Evolutionary conservation across 495 filamentous ascomycete species (phyloP), one percentile per base, ranked within the genome.

Genomic region (Tuber calosporum): DNA sequence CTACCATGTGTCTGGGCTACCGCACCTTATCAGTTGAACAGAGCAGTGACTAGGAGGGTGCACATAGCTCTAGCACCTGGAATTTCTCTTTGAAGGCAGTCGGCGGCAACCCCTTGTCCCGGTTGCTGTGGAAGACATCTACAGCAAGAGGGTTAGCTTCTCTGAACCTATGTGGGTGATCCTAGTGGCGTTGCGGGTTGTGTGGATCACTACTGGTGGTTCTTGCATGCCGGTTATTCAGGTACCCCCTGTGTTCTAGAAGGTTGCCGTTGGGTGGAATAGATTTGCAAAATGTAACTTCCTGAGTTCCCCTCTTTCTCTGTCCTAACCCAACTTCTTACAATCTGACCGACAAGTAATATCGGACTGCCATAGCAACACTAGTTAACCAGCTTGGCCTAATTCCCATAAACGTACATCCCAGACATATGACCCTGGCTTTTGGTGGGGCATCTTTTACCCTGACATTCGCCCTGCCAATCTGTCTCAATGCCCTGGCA

Each of bases 41-140:
- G 41, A 71, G 73, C 2, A 38, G 43, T 9, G 73, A 77, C 19
- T 80, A 70, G 77, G 53, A 69, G n/a, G 76, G 78, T 26, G 77
- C 78, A 1, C 26, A 20, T 20, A 36, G 58, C 20, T 19, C 67
- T 6, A 40, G 67, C 15, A 62, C 73, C 1, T 68, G 76, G 26
- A 71, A 68, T 34, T 67, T 42, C 45, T n/a, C 30, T 34, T 69
- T 70, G 43, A 74, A 70, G 3, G 73, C 79, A 45, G 34, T 79
- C 37, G 45, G 58, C 26, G 69, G 73, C 4, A 77, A 80, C 37
- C 78, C 74, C 17, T 67, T 80, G 66, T n/a, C n/a, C n/a, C 68
- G 80, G 38, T 71, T 73, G 4, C 74, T 77, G 80, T 80, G 22
- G 78, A 73, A 7, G 78, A 80, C 43, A 76, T 80, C 34, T 80